These are phyloP conservation scores for Draba incana DNA, from an alignment of 345 rosid genomes.

Conservation along the genomic window DNA sequence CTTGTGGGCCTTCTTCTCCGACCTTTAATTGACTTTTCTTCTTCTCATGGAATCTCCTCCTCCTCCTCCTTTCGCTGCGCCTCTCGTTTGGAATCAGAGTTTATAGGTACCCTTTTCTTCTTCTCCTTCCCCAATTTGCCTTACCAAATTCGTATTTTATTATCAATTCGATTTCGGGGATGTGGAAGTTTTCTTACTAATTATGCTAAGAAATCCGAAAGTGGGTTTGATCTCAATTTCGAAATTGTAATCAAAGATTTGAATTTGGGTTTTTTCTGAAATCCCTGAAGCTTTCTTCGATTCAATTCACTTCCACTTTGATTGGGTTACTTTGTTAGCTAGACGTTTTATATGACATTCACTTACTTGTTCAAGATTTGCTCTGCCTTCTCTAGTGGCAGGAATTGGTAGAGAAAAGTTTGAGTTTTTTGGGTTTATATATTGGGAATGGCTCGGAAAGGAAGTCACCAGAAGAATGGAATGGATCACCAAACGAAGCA, in stretches of 20 bases:
- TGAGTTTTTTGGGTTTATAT: slow-evolving; percentile 8
- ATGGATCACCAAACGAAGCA: slow-evolving; percentile 55
- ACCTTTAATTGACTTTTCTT: slow-evolving; percentile 28
- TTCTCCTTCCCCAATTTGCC: neutral
- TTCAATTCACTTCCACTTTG: slow-evolving; percentile 18
- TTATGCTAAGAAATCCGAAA: slow-evolving; percentile 14
- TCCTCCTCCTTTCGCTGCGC: slow-evolving; percentile 26
- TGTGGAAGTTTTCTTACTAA: neutral
- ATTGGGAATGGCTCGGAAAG: slow-evolving; percentile 76
- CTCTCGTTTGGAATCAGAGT: slow-evolving; percentile 33
- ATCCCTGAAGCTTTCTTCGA: neutral
- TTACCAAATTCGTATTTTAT: neutral
- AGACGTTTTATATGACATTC: neutral
- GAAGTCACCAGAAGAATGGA: slow-evolving; percentile 80
- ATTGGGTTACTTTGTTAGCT: neutral
- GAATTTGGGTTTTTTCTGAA: neutral
- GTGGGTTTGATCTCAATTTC: slow-evolving; percentile 32
- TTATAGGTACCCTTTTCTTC: slow-evolving; percentile 30
- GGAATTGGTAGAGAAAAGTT: slow-evolving; percentile 28
- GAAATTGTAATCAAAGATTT: slow-evolving; percentile 10
- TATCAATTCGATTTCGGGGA: neutral
- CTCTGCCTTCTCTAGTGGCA: slow-evolving; percentile 30
- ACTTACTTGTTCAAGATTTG: slow-evolving; percentile 6
- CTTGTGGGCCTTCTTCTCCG: slow-evolving; percentile 31
- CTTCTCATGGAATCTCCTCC: slow-evolving; percentile 31